Percentiles rank a stretch among this genome's conserved stretches.
Conservation (phyloP, 2,329 filamentous ascomycete genomes). For the Colletotrichum gloeosporioides region DNA sequence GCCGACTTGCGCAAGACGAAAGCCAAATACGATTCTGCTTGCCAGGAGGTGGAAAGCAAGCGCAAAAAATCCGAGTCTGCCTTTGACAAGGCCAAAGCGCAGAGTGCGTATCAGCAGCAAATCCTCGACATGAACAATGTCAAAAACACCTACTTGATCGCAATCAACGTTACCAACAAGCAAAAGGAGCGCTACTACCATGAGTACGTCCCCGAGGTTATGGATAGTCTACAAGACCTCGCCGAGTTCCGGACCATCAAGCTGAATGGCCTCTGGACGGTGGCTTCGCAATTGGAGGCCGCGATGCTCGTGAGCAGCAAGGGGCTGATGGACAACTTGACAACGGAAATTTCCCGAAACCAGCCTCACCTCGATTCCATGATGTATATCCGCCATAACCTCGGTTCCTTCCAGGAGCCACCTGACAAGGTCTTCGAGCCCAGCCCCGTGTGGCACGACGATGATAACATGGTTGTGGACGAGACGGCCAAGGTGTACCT, state of each 20-base stretch:
- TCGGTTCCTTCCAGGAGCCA: slow-evolving; percentile 82
- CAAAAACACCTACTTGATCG: slow-evolving; percentile 97
- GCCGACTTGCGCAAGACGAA: slow-evolving; percentile 89
- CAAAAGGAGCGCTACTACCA: slow-evolving; percentile 98
- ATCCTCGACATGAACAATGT: slow-evolving; percentile 94
- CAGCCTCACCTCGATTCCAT: slow-evolving; percentile 89
- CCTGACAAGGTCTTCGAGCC: slow-evolving; percentile 87
- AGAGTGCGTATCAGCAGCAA: slow-evolving; percentile 91
- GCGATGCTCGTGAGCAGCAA: slow-evolving; percentile 77
- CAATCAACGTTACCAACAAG: slow-evolving; percentile 96
- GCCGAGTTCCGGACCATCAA: slow-evolving; percentile 87
- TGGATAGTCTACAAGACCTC: slow-evolving; percentile 93
- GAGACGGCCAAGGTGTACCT: slow-evolving; percentile 88
- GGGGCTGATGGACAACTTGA: slow-evolving; percentile 73
- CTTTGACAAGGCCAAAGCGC: slow-evolving; percentile 94
- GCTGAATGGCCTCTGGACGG: slow-evolving; percentile 84
- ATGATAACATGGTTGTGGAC: slow-evolving; percentile 84
- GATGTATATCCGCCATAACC: slow-evolving; percentile 97
- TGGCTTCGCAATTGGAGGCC: slow-evolving; percentile 81
- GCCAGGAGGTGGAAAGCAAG: slow-evolving; percentile 92
- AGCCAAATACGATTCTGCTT: slow-evolving; percentile 88
- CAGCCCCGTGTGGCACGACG: slow-evolving; percentile 96
- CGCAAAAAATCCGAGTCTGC: slow-evolving; percentile 94
- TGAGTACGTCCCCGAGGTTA: slow-evolving; percentile 91
- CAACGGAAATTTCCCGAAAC: slow-evolving; percentile 85